Percentiles rank a stretch among this genome's conserved stretches.
phyloP scores from a whole-genome alignment of 306 rosid species.

The Mucuna pruriens region DNA sequence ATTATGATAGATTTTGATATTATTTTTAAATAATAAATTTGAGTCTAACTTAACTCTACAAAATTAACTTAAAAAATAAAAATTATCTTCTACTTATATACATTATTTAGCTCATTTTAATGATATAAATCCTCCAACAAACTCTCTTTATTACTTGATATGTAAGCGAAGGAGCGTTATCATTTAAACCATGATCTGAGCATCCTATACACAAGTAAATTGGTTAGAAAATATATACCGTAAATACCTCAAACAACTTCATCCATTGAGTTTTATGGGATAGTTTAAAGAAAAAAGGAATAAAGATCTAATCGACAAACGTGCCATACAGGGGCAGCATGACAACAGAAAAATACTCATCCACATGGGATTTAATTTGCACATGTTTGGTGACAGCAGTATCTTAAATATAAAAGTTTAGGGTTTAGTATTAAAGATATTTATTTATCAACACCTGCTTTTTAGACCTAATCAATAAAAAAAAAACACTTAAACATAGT shows the following conservation, averaged over 20 bases:
- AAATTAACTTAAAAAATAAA: no score
- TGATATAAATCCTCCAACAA: no score
- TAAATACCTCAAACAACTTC: not conserved
- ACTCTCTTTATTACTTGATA: no score
- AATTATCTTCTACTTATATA: no score
- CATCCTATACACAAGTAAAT: not conserved
- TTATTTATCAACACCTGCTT: no score
- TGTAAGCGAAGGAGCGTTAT: no score
- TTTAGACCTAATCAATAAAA: not conserved
- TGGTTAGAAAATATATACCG: not conserved
- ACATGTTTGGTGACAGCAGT: not conserved
- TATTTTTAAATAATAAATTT: no score
- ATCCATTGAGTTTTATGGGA: slow-evolving; percentile 14
- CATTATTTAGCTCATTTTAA: no score
- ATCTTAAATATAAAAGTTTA: not conserved
- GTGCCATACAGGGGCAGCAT: not conserved
- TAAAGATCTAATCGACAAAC: not conserved
- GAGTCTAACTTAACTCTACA: no score
- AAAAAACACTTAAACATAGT: no score
- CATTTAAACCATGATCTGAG: not conserved
- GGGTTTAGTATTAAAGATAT: no score
- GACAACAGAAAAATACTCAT: slow-evolving; percentile 29
- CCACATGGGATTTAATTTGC: slow-evolving; percentile 30
- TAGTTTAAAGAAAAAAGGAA: slow-evolving; percentile 15
- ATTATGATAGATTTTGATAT: no score